phyloP scores from a whole-genome alignment of 1,284 basidiomycete genomes.

The Cutaneotrichosporon sp. region DNA sequence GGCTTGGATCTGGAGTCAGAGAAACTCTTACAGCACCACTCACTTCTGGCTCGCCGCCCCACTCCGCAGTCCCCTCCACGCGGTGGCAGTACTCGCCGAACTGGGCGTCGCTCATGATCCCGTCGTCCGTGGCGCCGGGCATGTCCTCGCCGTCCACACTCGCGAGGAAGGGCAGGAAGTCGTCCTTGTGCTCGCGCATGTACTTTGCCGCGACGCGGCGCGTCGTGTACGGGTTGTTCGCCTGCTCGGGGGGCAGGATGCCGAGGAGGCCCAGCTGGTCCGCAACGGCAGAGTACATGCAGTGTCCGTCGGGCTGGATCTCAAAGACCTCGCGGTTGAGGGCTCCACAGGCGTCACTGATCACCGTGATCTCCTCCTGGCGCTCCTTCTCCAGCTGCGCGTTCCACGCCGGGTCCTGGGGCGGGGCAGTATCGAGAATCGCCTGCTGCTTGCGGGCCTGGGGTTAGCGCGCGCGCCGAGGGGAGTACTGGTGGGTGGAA shows the following conservation, averaged over 20 bases:
- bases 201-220: slow-evolving; percentile 77
- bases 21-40: slow-evolving; percentile 36
- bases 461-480: background rate
- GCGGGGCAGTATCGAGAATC: slow-evolving; percentile 63
- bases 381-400: slow-evolving; percentile 69
- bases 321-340: slow-evolving; percentile 70
- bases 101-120: slow-evolving; percentile 69
- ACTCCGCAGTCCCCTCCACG: slow-evolving; percentile 79
- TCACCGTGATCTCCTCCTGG: slow-evolving; percentile 70
- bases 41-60: slow-evolving; percentile 96
- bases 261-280: slow-evolving; percentile 62
- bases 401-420: slow-evolving; percentile 64
- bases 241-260: slow-evolving; percentile 37
- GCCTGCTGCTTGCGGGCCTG: slow-evolving; percentile 76
- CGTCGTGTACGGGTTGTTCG: slow-evolving; percentile 50
- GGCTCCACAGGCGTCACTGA: slow-evolving; percentile 67
- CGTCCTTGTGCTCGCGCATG: slow-evolving; percentile 79
- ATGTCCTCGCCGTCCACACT: slow-evolving; percentile 73
- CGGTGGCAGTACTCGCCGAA: slow-evolving; percentile 77
- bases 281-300: slow-evolving; percentile 88
- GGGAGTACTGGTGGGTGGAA: background rate
- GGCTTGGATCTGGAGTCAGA: slow-evolving; percentile 68
- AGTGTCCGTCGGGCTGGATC: slow-evolving; percentile 94
- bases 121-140: slow-evolving; percentile 66
- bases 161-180: slow-evolving; percentile 93